These are phyloP conservation scores for Solanum paucissectum DNA, from an alignment of 257 asterid species.

Conservation along the genomic window DNA sequence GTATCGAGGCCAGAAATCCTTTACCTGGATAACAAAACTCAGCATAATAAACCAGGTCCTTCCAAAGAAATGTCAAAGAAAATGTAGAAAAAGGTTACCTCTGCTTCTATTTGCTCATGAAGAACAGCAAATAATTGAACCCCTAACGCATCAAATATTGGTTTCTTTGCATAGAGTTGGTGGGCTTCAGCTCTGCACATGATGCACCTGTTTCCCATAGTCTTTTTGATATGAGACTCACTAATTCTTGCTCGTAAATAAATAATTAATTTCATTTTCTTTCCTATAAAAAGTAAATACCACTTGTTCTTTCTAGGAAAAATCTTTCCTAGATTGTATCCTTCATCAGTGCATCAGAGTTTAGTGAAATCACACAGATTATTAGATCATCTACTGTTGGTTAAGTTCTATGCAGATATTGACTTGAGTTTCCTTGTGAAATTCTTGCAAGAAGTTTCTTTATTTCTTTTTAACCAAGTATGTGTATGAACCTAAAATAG, in stretches of 20 bases:
- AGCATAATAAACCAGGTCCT: neutral
- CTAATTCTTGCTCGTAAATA: neutral
- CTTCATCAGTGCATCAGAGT: neutral
- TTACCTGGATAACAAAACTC: conserved; percentile 30
- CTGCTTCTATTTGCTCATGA: conserved; percentile 71
- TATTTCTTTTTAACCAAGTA: neutral
- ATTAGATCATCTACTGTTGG: neutral
- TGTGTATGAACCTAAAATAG: neutral
- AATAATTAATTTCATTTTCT: neutral
- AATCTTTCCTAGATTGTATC: neutral
- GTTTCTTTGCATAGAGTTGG: conserved; percentile 69
- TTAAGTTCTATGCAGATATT: neutral
- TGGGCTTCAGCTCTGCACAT: conserved; percentile 99
- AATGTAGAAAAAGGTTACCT: conserved; percentile 30
- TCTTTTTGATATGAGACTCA: neutral
- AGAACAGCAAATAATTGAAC: conserved; percentile 58
- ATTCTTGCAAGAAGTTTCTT: neutral
- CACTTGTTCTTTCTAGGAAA: neutral
- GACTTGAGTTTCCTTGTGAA: neutral
- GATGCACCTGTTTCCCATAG: conserved; percentile 23
- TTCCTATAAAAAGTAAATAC: neutral
- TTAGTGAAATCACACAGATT: neutral
- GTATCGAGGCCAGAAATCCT: conserved; percentile 82
- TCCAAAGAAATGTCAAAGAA: neutral
- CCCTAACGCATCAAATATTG: conserved; percentile 74